These are phyloP conservation scores for Fusarium citri DNA, from an alignment of 2,329 filamentous ascomycete genomes.

Conservation along the genomic window DNA sequence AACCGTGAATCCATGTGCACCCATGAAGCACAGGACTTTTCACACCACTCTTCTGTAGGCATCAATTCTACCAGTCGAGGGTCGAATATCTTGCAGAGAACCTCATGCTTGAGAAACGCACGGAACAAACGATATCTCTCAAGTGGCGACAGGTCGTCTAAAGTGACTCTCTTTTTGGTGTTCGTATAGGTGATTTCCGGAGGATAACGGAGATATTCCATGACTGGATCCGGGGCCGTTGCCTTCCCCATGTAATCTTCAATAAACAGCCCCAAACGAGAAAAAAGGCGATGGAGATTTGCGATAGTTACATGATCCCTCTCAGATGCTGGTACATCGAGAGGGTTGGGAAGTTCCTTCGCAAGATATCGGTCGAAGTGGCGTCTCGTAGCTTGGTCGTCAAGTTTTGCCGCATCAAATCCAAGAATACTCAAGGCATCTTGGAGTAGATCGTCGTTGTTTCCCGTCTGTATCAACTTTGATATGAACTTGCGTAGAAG, in stretches of 20 bases:
- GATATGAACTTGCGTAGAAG: background rate
- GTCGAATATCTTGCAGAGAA: background rate
- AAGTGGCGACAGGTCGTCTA: background rate
- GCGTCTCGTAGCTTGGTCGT: background rate
- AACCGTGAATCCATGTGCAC: background rate
- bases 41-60: too few species aligned
- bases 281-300: conserved; percentile 4
- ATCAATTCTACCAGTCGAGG: background rate
- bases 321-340: background rate
- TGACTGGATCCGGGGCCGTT: background rate
- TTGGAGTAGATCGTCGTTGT: background rate
- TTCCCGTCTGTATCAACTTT: background rate
- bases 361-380: background rate
- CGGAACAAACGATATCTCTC: background rate
- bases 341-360: background rate
- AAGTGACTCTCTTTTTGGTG: background rate
- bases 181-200: background rate
- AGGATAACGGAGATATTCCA: conserved; percentile 14
- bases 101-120: background rate
- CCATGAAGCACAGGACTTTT: background rate
- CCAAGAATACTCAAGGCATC: conserved; percentile 1
- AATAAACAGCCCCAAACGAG: conserved; percentile 10
- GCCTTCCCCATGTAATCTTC: conserved; percentile 37
- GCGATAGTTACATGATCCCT: background rate
- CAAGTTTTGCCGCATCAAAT: background rate